phyloP scores from a whole-genome alignment of 2,329 filamentous ascomycete species.

The Canariomyces notabilis region DNA sequence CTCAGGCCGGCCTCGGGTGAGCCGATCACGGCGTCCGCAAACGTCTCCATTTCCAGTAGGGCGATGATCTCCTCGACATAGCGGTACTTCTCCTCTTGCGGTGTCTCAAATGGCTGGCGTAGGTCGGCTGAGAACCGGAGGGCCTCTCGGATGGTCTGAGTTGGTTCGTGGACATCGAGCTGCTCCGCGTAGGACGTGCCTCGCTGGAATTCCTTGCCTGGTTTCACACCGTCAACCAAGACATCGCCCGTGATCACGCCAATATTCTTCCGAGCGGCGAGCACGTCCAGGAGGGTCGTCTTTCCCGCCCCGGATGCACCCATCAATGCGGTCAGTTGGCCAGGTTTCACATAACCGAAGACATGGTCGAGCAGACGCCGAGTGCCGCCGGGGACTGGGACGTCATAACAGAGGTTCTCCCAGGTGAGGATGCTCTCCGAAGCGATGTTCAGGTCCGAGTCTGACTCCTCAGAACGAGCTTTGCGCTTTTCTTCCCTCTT shows the following conservation, averaged over 20 bases:
- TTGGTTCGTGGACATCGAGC: constrained; percentile 57
- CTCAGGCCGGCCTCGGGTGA: constrained; percentile 64
- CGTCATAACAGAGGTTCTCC: constrained; percentile 77
- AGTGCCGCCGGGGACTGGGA: constrained; percentile 53
- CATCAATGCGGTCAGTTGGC: constrained; percentile 74
- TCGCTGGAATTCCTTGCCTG: constrained; percentile 56
- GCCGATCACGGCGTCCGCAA: constrained; percentile 56
- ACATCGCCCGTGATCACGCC: constrained; percentile 55
- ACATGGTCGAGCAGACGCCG: constrained; percentile 52
- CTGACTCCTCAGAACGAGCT: constrained; percentile 40
- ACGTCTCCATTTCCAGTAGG: constrained; percentile 53
- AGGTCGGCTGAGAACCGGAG: constrained; percentile 59
- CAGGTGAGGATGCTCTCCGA: constrained; percentile 73
- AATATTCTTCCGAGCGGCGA: constrained; percentile 58
- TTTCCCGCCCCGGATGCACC: constrained; percentile 83
- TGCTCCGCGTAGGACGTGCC: constrained; percentile 60
- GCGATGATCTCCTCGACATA: constrained; percentile 57
- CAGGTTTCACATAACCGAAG: constrained; percentile 69
- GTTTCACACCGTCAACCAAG: constrained; percentile 51
- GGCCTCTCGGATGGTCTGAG: constrained; percentile 59
- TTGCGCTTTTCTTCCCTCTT: constrained; percentile 54
- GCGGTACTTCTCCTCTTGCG: constrained; percentile 49
- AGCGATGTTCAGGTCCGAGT: constrained; percentile 49
- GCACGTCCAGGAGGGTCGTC: constrained; percentile 75
- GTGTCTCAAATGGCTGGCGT: constrained; percentile 50